Percentiles rank a stretch among this genome's conserved stretches.
Evolutionary conservation across 2,329 filamentous ascomycete species (phyloP).

Genomic region (Phialemoniopsis sp.): DNA sequence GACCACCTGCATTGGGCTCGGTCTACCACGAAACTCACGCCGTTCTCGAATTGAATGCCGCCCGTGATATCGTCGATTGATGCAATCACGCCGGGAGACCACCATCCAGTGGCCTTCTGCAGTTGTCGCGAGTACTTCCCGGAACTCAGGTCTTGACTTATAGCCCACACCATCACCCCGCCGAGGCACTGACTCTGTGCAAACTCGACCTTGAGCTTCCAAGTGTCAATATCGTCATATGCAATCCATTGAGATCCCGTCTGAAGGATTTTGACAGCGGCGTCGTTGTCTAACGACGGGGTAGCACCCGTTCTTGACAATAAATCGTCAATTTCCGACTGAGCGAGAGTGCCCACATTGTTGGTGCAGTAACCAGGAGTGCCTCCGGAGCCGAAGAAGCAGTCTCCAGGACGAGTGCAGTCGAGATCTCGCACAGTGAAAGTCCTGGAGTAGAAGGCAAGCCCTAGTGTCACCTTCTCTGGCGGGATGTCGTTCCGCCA

Average conservation of each 20-base stretch:
- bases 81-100: too few species aligned
- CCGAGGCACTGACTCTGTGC: slow-evolving; percentile 7
- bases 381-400: slow-evolving; percentile 10
- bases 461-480: slow-evolving; percentile 30
- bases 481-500: slow-evolving; percentile 34
- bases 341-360: slow-evolving; percentile 2
- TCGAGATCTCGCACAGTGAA: slow-evolving; percentile 10
- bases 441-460: slow-evolving; percentile 32
- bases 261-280: slow-evolving; percentile 9
- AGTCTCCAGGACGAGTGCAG: slow-evolving; percentile 11
- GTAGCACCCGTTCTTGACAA: slow-evolving; percentile 7
- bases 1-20: too few species aligned
- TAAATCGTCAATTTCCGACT: slow-evolving; percentile 3
- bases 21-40: too few species aligned
- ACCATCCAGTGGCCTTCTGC: too few species aligned
- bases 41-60: too few species aligned
- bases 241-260: slow-evolving; percentile 11
- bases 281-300: slow-evolving; percentile 8
- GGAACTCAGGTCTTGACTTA: too few species aligned
- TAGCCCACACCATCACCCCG: slow-evolving; percentile 11
- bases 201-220: slow-evolving; percentile 10
- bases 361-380: slow-evolving; percentile 9
- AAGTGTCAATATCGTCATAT: slow-evolving; percentile 10
- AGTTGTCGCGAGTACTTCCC: too few species aligned
- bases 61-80: too few species aligned